A percentile compares a stretch with the other conserved stretches of the same genome.
These are phyloP conservation scores for Cymbopogon citratus DNA, from an alignment of 176 grass and related monocot genomes.

Conservation along the genomic window DNA sequence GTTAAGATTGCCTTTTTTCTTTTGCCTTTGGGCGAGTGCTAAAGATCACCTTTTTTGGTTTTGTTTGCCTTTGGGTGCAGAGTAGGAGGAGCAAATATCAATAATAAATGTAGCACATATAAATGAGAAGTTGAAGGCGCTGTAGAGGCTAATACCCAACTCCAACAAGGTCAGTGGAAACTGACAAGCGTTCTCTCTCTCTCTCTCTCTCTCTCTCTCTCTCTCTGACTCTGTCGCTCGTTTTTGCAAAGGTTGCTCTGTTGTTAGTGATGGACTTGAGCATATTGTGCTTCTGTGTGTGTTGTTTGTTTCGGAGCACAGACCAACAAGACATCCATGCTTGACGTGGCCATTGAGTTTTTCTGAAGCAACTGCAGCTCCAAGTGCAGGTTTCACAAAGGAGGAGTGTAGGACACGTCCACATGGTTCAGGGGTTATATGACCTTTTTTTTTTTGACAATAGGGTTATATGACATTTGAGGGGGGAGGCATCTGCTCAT, in stretches of 20 bases:
- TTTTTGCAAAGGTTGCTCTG: neutral
- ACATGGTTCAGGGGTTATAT: no score
- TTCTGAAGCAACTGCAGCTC: conserved; percentile 93
- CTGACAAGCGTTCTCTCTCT: neutral
- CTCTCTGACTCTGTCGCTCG: neutral
- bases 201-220: neutral
- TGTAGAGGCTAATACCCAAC: conserved; percentile 89
- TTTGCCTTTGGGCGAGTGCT: neutral
- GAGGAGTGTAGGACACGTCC: neutral
- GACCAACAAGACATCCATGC: conserved; percentile 97
- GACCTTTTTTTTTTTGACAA: no score
- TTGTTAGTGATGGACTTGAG: no score
- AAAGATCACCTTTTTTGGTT: neutral
- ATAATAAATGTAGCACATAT: no score
- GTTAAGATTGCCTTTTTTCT: no score
- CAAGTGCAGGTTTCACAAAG: conserved; percentile 80
- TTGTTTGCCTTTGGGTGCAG: conserved; percentile 25
- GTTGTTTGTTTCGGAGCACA: neutral
- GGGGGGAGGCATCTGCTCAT: no score
- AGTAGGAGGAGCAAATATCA: conserved; percentile 79
- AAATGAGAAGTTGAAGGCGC: conserved; percentile 96
- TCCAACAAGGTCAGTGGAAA: conserved; percentile 77
- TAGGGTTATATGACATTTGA: no score
- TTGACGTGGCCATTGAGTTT: conserved; percentile 85
- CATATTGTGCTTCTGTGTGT: no score